phyloP scores from a whole-genome alignment of 495 filamentous ascomycete species.

The Pyronema omphalodes region DNA sequence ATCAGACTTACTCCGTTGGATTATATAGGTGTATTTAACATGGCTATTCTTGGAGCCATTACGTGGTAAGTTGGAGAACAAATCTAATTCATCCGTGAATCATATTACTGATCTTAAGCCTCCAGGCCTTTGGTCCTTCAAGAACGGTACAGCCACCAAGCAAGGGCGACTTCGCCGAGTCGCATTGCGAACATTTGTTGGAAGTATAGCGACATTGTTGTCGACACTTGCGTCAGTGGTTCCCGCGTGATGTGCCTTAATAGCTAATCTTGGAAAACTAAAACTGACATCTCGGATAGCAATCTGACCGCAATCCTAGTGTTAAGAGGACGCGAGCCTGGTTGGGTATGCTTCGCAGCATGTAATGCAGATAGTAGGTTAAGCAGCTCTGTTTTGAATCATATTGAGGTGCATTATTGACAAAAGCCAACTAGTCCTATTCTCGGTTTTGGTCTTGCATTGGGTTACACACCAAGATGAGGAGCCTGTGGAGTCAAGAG shows the following conservation, averaged over 20 bases:
- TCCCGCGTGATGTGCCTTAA: background rate
- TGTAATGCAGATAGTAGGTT: conserved; percentile 24
- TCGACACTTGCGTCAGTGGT: conserved; percentile 18
- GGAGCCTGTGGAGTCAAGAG: background rate
- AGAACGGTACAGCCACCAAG: conserved; percentile 14
- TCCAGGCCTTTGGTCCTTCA: conserved; percentile 19
- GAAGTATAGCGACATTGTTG: conserved; percentile 18
- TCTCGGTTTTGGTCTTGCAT: conserved; percentile 22
- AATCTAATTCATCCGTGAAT: background rate
- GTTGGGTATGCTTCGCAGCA: conserved; percentile 23
- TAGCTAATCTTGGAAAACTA: background rate
- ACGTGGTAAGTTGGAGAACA: conserved; percentile 7
- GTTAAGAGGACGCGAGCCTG: conserved; percentile 19
- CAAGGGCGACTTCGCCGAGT: conserved; percentile 19
- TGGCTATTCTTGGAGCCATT: conserved; percentile 20
- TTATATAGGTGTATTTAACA: conserved; percentile 22
- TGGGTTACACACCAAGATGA: conserved; percentile 25
- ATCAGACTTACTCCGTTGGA: background rate
- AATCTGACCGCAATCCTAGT: conserved; percentile 20
- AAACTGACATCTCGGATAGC: conserved; percentile 2
- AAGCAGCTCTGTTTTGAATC: background rate
- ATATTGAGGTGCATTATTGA: background rate
- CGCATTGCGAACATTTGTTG: conserved; percentile 21
- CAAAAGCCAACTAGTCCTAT: conserved; percentile 12
- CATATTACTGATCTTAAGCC: conserved; percentile 3